Evolutionary conservation across 2,329 filamentous ascomycete species (phyloP).

Genomic region (Aspergillus ustus): DNA sequence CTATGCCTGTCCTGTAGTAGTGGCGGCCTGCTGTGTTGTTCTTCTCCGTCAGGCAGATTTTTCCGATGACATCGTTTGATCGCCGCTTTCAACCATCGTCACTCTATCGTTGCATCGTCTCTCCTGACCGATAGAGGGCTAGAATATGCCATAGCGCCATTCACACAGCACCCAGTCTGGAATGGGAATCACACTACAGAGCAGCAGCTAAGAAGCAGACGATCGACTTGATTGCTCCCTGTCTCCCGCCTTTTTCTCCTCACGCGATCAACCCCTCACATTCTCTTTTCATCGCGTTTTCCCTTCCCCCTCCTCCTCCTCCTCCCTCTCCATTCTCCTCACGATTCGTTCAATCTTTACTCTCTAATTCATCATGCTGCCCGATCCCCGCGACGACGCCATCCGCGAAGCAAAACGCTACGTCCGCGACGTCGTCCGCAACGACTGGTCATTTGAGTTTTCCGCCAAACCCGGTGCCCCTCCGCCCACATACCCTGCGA

Average conservation of each 20-base stretch:
- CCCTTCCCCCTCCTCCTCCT: neutral
- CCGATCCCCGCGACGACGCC: conserved; percentile 44
- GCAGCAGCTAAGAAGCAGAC: neutral
- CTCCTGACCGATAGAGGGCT: neutral
- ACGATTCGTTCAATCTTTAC: neutral
- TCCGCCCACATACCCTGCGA: conserved; percentile 26
- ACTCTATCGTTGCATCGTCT: neutral
- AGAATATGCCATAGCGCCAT: neutral
- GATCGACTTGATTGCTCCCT: neutral
- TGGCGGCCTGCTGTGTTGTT: neutral
- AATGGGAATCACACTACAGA: neutral
- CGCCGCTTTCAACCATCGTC: neutral
- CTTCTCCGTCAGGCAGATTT: conserved; percentile 14
- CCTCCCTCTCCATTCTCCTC: neutral
- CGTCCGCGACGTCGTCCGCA: conserved; percentile 45
- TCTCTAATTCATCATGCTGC: conserved; percentile 17
- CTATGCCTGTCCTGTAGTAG: conserved; percentile 1
- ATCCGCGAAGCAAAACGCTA: conserved; percentile 48
- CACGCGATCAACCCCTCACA: conserved; percentile 25
- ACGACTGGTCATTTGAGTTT: conserved; percentile 48
- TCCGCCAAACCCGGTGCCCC: conserved; percentile 26
- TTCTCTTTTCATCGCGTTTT: conserved; percentile 7
- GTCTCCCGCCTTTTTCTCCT: conserved; percentile 12
- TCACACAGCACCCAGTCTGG: neutral
- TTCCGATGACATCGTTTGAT: neutral